Percentiles rank a stretch among this genome's conserved stretches.
These are phyloP conservation scores for Zygosaccharomyces rouxii DNA, from an alignment of 805 yeast genomes.

Conservation along the genomic window DNA sequence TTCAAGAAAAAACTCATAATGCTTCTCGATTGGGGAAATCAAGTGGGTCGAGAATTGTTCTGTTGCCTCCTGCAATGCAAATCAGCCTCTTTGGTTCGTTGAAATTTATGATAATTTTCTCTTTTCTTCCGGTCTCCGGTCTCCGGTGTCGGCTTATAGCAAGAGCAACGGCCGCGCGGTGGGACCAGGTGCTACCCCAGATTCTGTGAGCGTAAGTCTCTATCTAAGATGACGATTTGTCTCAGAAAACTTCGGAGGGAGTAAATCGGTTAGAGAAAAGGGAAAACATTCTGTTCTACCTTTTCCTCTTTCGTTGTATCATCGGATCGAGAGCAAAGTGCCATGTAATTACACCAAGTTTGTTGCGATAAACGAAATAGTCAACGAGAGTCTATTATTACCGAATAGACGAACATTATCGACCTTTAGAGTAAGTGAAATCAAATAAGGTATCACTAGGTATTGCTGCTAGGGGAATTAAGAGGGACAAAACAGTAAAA, in stretches of 20 bases:
- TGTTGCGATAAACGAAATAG: neutral
- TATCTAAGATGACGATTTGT: neutral
- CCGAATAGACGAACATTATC: neutral
- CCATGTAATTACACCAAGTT: neutral
- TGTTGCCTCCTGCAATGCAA: conserved; percentile 1
- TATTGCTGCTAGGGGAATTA: neutral
- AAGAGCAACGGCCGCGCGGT: neutral
- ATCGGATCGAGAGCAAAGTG: neutral
- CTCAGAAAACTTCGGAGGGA: neutral
- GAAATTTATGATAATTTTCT: neutral
- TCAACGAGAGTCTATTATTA: neutral
- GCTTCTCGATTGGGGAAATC: neutral
- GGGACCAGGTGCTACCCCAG: neutral
- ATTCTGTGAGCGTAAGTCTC: neutral
- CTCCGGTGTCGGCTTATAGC: neutral
- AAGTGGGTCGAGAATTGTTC: conserved; percentile 5
- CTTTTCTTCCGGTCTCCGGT: neutral
- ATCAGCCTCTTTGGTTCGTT: neutral
- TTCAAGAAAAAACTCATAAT: neutral
- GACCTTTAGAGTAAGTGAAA: neutral
- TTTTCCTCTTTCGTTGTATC: neutral
- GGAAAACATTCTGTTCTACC: neutral
- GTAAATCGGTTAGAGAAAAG: neutral
- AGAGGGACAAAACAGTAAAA: neutral
- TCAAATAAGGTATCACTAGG: neutral